A percentile compares a stretch with the other conserved stretches of the same genome.
Conservation (phyloP, 192 early-diverging fungal species). For the Backusella psychrophila region DNA sequence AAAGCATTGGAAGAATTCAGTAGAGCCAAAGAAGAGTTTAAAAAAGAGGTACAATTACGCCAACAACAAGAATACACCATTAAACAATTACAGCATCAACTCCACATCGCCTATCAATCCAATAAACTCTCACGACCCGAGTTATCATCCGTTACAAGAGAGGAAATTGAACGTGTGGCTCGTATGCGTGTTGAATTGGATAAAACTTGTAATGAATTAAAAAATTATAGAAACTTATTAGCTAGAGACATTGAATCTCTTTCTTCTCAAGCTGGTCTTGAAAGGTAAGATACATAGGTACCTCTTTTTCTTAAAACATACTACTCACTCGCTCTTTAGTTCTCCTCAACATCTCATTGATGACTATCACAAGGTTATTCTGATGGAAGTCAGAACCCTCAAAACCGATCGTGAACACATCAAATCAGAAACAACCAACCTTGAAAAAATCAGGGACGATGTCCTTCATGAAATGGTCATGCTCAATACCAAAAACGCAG, state of each 20-base stretch:
- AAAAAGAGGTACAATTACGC: conserved; percentile 29
- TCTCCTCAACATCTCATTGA: conserved; percentile 25
- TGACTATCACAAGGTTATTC: conserved; percentile 43
- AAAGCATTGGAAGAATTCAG: conserved; percentile 35
- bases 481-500: conserved; percentile 52
- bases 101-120: conserved; percentile 17
- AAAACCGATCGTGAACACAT: conserved; percentile 45
- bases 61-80: conserved; percentile 25
- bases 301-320: not conserved
- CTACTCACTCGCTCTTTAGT: not conserved
- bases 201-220: conserved; percentile 30
- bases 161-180: conserved; percentile 32
- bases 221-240: conserved; percentile 28
- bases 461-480: conserved; percentile 50
- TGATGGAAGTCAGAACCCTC: conserved; percentile 45
- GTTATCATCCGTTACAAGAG: conserved; percentile 14
- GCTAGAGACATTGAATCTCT: conserved; percentile 34
- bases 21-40: conserved; percentile 44
- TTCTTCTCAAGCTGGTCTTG: conserved; percentile 39
- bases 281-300: conserved; percentile 16
- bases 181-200: conserved; percentile 29
- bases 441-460: conserved; percentile 46
- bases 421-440: conserved; percentile 40
- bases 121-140: conserved; percentile 9
- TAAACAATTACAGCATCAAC: conserved; percentile 26